Evolutionary conservation across 352 stramenopile species (phyloP).

Genomic region (Phytopythium oedochilum): DNA sequence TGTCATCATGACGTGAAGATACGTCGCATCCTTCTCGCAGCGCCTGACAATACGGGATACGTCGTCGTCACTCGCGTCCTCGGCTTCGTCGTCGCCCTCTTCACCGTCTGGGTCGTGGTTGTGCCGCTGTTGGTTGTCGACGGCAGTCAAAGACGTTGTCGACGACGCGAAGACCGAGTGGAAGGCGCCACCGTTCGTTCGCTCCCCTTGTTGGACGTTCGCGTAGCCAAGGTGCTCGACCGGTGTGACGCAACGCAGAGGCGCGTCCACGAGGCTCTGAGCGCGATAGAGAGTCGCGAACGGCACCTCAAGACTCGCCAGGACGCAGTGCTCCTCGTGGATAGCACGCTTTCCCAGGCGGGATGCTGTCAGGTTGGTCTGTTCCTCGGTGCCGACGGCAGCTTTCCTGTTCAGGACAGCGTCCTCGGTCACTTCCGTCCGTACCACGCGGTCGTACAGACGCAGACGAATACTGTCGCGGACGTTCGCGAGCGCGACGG

Average conservation of each 20-base stretch:
- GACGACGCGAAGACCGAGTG: constrained; percentile 3
- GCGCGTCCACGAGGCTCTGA: constrained; percentile 70
- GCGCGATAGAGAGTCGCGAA: constrained; percentile 86
- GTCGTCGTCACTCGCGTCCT: constrained; percentile 25
- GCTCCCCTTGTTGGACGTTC: constrained; percentile 17
- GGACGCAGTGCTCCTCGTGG: constrained; percentile 75
- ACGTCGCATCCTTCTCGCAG: constrained; percentile 62
- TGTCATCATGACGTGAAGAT: constrained; percentile 84
- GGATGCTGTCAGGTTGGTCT: constrained; percentile 4
- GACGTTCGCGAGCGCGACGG: constrained; percentile 56
- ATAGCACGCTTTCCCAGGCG: constrained; percentile 29
- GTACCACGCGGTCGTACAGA: constrained; percentile 85
- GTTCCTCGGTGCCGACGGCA: constrained; percentile 27
- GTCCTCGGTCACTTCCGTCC: constrained; percentile 7
- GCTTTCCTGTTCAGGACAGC: constrained; percentile 16
- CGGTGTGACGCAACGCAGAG: constrained; percentile 77
- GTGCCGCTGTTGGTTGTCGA: constrained; percentile 1
- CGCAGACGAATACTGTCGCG: constrained; percentile 79
- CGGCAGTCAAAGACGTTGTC: background rate
- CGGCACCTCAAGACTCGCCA: constrained; percentile 81
- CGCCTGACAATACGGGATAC: constrained; percentile 25
- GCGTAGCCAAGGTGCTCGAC: constrained; percentile 84
- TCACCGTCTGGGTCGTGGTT: constrained; percentile 33
- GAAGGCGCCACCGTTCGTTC: background rate
- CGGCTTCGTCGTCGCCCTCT: constrained; percentile 16